Evolutionary conservation across 441 rosid genomes (phyloP), one percentile per base, ranked within the genome.

Genomic region (Croton laevigatus): DNA sequence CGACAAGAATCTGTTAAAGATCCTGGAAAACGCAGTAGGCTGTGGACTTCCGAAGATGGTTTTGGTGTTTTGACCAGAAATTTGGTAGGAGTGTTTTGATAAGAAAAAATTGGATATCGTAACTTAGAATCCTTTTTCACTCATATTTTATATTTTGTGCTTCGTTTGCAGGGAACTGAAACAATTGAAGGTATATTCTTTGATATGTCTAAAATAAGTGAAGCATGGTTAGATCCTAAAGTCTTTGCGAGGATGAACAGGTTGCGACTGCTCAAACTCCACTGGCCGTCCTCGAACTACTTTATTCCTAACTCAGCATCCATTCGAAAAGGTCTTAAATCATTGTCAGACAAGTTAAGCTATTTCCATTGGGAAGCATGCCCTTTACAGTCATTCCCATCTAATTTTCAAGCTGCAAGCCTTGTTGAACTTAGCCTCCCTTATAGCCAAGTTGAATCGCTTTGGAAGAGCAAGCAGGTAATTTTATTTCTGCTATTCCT

Each of bases 371-470:
- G 32, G 58, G 10, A n/a, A 48, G 54, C 34, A 65, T 65, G 49
- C 44, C 59, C 69, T 13, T 36, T 65, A 52, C 13, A 27, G 16
- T 65, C 20, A 7, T 49, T 65, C 20, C 69, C 69, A 20, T 20
- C 22, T 3, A 53, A 44, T 27, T 65, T 65, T 20, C 11, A 32
- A 16, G 57, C 59, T 12, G 57, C 32, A 34, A 49, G 49, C 13
- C 58, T 65, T 37, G 23, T 65, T 34, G 58, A 65, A 49, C 45
- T 65, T 27, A 46, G 14, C 14, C 16, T 65, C 40, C 42, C 16
- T 46, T 49, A 48, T 49, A 49, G 58, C 44, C 34, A 49, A 5
- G 17, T 65, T 65, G 16, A 65, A 32, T 52, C 4, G 10, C 58
- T 53, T 53, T n/a, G 58, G 58, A 27, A 53, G 58, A 27, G 58